phyloP scores from a whole-genome alignment of 1,284 basidiomycete species.

The Pseudozyma hubeiensis region DNA sequence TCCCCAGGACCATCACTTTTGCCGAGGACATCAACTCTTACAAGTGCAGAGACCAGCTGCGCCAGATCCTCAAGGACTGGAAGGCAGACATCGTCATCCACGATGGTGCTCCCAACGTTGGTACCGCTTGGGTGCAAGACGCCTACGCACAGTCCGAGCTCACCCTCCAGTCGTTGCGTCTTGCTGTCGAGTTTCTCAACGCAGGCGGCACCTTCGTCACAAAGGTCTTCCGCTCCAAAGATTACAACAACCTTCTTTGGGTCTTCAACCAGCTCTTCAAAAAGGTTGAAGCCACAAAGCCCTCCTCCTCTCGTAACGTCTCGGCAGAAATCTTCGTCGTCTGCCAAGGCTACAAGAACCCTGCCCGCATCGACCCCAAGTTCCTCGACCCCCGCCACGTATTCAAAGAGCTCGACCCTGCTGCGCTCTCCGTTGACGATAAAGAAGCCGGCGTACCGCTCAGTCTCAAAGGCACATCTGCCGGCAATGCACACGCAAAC shows the following conservation, averaged over 20 bases:
- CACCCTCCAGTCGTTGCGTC: slow-evolving; percentile 92
- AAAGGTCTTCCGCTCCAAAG: slow-evolving; percentile 97
- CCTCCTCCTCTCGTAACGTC: slow-evolving; percentile 97
- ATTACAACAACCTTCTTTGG: slow-evolving; percentile 99
- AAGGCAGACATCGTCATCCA: slow-evolving; percentile 99
- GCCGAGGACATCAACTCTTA: slow-evolving; percentile 94
- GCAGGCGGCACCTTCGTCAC: slow-evolving; percentile 93
- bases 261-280: slow-evolving; percentile 97
- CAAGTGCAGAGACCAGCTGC: slow-evolving; percentile 87
- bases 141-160: slow-evolving; percentile 98
- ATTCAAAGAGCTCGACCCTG: slow-evolving; percentile 85
- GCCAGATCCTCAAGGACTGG: slow-evolving; percentile 95
- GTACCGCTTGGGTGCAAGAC: slow-evolving; percentile 99
- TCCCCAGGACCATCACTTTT: slow-evolving; percentile 92
- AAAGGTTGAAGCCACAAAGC: slow-evolving; percentile 98
- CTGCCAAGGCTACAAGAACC: slow-evolving; percentile 93
- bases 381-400: slow-evolving; percentile 98
- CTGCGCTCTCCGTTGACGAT: slow-evolving; percentile 21
- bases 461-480: slow-evolving; percentile 57
- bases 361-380: slow-evolving; percentile 95
- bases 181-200: slow-evolving; percentile 93
- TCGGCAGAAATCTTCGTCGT: slow-evolving; percentile 99
- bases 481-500: slow-evolving; percentile 72
- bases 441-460: slow-evolving; percentile 42
- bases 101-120: slow-evolving; percentile 99